phyloP scores from a whole-genome alignment of 257 asterid genomes.

The Ajuga chamaepitys region DNA sequence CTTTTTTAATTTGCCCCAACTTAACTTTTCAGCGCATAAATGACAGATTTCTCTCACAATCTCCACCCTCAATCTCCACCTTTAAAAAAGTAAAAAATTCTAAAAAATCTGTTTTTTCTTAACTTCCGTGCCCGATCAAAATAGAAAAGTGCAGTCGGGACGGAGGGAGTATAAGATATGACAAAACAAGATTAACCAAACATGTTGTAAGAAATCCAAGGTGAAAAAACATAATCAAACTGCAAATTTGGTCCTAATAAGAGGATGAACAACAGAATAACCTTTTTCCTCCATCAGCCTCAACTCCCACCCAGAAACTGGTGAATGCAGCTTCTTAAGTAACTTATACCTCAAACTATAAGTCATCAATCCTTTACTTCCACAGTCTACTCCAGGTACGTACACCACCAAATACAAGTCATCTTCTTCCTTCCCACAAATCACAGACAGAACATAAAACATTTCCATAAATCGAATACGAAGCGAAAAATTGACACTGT shows the following conservation, averaged over 20 bases:
- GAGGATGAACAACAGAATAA: neutral
- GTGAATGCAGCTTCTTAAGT: neutral
- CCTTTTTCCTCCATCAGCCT: conserved; percentile 1
- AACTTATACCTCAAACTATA: neutral
- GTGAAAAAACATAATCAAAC: neutral
- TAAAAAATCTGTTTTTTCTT: too few relatives aligned
- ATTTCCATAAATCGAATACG: neutral
- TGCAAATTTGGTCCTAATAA: neutral
- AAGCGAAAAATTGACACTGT: neutral
- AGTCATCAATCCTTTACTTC: neutral
- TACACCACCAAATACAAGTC: neutral
- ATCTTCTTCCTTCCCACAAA: neutral
- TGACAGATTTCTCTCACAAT: too few relatives aligned
- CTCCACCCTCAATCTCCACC: too few relatives aligned
- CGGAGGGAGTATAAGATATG: too few relatives aligned
- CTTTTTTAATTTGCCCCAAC: too few relatives aligned
- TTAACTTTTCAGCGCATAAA: too few relatives aligned
- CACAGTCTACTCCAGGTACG: neutral
- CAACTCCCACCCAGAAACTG: conserved; percentile 8
- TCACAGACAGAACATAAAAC: neutral
- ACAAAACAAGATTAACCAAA: neutral
- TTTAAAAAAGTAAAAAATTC: too few relatives aligned
- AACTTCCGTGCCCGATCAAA: too few relatives aligned
- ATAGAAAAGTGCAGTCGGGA: too few relatives aligned
- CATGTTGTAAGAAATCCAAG: neutral